phyloP scores from a whole-genome alignment of 331 rosid species.

The Malus hybrid region DNA sequence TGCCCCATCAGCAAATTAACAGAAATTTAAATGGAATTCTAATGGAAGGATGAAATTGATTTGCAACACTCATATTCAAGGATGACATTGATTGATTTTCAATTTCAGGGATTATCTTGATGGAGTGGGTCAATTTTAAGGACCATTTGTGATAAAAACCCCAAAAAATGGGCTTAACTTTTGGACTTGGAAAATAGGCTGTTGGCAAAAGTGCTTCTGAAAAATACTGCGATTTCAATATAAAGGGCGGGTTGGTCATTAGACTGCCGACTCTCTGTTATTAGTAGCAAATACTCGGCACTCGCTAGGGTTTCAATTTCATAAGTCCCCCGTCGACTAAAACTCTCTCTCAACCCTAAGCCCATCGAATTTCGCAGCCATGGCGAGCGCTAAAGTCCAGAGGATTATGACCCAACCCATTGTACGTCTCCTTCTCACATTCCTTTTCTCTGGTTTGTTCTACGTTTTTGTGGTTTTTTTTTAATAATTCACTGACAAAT shows the following conservation, averaged over 20 bases:
- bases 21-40: no score
- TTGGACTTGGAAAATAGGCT: no score
- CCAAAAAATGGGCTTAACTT: not conserved
- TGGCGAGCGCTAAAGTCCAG: conserved; percentile 93
- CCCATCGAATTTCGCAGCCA: conserved; percentile 21
- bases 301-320: not conserved
- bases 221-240: not conserved
- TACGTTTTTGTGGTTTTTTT: not conserved
- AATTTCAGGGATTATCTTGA: no score
- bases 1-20: no score
- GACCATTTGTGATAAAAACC: no score
- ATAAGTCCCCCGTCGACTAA: not conserved
- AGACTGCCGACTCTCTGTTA: not conserved
- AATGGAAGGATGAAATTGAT: no score
- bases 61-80: no score
- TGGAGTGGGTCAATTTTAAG: no score
- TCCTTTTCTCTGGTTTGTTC: not conserved
- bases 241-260: not conserved
- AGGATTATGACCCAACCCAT: conserved; percentile 85
- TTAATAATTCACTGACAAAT: not conserved
- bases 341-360: not conserved
- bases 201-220: no score
- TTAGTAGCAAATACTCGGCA: not conserved
- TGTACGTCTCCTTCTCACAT: conserved; percentile 18
- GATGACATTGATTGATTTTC: no score